These are phyloP conservation scores for Diaporthe sp. DNA, from an alignment of 2,329 filamentous ascomycete genomes.

Conservation along the genomic window DNA sequence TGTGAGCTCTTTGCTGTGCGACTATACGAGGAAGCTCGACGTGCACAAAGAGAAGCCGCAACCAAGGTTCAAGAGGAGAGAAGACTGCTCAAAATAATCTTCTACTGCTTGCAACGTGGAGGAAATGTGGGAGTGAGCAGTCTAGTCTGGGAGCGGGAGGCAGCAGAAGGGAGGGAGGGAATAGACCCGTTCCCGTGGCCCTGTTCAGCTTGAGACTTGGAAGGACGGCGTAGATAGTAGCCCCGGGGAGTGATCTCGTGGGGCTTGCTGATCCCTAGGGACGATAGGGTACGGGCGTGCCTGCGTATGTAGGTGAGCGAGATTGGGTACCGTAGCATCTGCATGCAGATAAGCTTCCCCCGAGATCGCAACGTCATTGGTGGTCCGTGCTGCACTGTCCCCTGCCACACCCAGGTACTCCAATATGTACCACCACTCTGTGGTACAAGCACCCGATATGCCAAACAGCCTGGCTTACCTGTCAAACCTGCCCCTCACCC, in stretches of 20 bases:
- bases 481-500: slow-evolving; percentile 4
- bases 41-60: background rate
- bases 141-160: background rate
- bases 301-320: background rate
- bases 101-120: background rate
- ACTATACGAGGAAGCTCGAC: background rate
- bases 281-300: background rate
- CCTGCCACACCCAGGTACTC: background rate
- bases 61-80: background rate
- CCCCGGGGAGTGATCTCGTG: slow-evolving; percentile 3
- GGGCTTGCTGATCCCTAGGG: slow-evolving; percentile 17
- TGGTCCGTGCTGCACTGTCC: background rate
- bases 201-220: slow-evolving; percentile 8
- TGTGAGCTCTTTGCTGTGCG: background rate
- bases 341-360: slow-evolving; percentile 15
- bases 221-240: slow-evolving; percentile 4
- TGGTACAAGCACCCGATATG: background rate
- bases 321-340: background rate
- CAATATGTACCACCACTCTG: background rate
- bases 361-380: slow-evolving; percentile 28
- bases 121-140: background rate
- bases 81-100: background rate
- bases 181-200: slow-evolving; percentile 1
- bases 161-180: slow-evolving; percentile 1
- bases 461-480: background rate